Conservation (phyloP, 2,329 filamentous ascomycete species). For the Colletotrichum sp. region DNA sequence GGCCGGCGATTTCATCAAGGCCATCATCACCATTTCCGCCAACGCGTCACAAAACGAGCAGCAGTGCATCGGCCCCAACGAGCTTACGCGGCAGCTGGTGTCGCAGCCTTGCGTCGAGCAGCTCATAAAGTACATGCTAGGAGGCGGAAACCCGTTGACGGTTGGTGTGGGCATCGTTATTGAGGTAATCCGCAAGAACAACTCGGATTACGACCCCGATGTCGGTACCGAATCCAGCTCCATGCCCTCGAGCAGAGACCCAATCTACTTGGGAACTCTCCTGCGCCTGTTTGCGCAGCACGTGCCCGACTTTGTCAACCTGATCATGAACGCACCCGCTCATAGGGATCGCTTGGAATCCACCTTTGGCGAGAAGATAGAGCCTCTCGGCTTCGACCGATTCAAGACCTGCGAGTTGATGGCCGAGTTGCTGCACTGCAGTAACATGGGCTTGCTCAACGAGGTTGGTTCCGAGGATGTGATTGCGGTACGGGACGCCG, state of each 20-base stretch:
- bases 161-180: constrained; percentile 98
- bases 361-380: constrained; percentile 89
- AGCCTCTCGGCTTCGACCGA: constrained; percentile 93
- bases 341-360: constrained; percentile 79
- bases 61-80: constrained; percentile 98
- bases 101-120: constrained; percentile 83
- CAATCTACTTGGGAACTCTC: constrained; percentile 92
- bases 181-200: constrained; percentile 98
- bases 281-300: constrained; percentile 88
- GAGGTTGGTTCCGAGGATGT: constrained; percentile 89
- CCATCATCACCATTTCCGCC: constrained; percentile 97
- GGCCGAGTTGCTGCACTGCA: constrained; percentile 96
- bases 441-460: constrained; percentile 97
- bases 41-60: constrained; percentile 98
- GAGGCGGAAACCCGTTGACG: constrained; percentile 90
- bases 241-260: constrained; percentile 83
- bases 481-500: constrained; percentile 78
- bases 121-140: constrained; percentile 90
- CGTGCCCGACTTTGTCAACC: constrained; percentile 90
- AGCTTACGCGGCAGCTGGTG: constrained; percentile 92
- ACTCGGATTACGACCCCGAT: constrained; percentile 97
- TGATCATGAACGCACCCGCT: constrained; percentile 80
- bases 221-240: constrained; percentile 81
- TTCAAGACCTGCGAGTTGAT: constrained; percentile 99
- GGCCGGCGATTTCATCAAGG: constrained; percentile 96